These are phyloP conservation scores for Starmerella davenportii DNA, from an alignment of 805 yeast species.

Conservation along the genomic window DNA sequence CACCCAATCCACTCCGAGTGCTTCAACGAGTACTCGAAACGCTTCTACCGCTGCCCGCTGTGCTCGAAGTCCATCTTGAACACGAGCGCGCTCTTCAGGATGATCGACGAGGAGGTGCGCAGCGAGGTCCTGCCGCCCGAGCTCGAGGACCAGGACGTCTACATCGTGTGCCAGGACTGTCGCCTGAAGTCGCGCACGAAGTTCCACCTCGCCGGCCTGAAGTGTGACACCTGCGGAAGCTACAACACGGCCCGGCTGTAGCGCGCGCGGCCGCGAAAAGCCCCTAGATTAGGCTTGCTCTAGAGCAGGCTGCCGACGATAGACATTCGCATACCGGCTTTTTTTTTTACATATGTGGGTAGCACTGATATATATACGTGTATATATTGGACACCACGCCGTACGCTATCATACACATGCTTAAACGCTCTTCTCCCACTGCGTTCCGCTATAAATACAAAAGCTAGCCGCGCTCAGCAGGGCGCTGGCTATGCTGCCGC, in stretches of 20 bases:
- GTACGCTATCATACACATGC: neutral
- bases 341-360: no score
- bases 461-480: constrained; percentile 6
- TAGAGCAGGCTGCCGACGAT: no score
- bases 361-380: no score
- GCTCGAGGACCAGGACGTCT: constrained; percentile 53
- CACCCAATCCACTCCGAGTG: constrained; percentile 83
- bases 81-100: constrained; percentile 77
- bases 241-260: constrained; percentile 42
- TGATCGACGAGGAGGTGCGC: constrained; percentile 64
- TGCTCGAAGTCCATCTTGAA: constrained; percentile 71
- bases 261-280: no score
- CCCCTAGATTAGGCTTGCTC: no score
- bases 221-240: constrained; percentile 72
- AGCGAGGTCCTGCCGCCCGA: constrained; percentile 69
- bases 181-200: constrained; percentile 56
- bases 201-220: constrained; percentile 72
- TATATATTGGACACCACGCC: no score
- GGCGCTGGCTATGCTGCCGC: constrained; percentile 3
- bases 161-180: constrained; percentile 63
- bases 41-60: constrained; percentile 77
- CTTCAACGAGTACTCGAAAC: constrained; percentile 62
- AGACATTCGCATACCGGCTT: no score
- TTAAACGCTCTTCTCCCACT: constrained; percentile 3
- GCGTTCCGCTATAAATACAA: constrained; percentile 8